Conservation (phyloP, 192 early-diverging fungal species). For the Cetraspora pellucida region DNA sequence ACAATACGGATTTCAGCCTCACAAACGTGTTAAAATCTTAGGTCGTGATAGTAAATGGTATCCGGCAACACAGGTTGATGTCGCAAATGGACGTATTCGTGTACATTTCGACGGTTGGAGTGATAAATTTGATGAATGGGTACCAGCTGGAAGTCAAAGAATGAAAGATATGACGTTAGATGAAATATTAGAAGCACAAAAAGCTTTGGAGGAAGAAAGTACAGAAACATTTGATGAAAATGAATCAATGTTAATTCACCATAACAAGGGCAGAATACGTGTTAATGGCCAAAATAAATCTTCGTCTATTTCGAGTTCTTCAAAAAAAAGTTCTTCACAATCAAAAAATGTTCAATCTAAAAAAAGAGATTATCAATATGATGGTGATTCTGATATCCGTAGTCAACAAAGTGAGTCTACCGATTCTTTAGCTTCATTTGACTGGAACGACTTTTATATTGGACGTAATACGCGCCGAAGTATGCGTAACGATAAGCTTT, state of each 20-base stretch:
- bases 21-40: slow-evolving; percentile 48
- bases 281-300: not conserved
- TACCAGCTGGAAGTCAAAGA: slow-evolving; percentile 51
- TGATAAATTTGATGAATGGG: slow-evolving; percentile 58
- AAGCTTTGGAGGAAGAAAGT: slow-evolving; percentile 25
- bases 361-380: not conserved
- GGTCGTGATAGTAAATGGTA: slow-evolving; percentile 52
- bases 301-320: not conserved
- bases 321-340: not conserved
- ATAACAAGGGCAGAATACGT: not conserved
- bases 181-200: slow-evolving; percentile 33
- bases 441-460: slow-evolving; percentile 29
- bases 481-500: slow-evolving; percentile 15
- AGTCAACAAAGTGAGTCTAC: slow-evolving; percentile 21
- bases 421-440: slow-evolving; percentile 13
- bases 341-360: not conserved
- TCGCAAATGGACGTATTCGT: slow-evolving; percentile 47
- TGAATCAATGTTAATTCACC: not conserved
- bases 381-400: not conserved
- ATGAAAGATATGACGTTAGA: slow-evolving; percentile 39
- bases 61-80: slow-evolving; percentile 43
- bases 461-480: slow-evolving; percentile 18
- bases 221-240: slow-evolving; percentile 10
- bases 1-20: slow-evolving; percentile 43
- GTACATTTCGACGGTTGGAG: slow-evolving; percentile 60